A percentile compares a stretch with the other conserved stretches of the same genome.
These are phyloP conservation scores for Pholiota adiposa DNA, from an alignment of 1,284 basidiomycete species.

Conservation along the genomic window DNA sequence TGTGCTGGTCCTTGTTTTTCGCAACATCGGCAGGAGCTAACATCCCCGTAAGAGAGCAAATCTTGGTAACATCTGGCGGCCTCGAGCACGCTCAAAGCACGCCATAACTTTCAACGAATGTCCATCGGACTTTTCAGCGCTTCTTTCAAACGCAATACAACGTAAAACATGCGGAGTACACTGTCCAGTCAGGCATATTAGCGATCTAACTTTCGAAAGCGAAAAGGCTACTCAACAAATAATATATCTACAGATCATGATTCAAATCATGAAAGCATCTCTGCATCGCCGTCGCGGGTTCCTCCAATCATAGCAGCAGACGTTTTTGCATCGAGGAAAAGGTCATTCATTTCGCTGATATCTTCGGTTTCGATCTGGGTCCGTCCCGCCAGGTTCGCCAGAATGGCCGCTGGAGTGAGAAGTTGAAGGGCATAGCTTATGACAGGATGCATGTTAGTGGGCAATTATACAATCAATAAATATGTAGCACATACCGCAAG, in stretches of 20 bases:
- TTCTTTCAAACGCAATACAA: constrained; percentile 11
- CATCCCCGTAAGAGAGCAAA: neutral
- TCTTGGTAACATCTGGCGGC: neutral
- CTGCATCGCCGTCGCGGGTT: constrained; percentile 4
- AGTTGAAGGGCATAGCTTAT: constrained; percentile 90
- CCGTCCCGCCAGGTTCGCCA: constrained; percentile 79
- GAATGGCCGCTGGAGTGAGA: constrained; percentile 90
- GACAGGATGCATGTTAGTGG: constrained; percentile 6
- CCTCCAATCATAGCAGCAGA: constrained; percentile 46
- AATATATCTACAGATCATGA: constrained; percentile 8
- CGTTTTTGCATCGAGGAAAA: constrained; percentile 94
- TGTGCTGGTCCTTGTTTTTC: neutral
- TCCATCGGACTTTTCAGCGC: constrained; percentile 1
- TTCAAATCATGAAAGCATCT: constrained; percentile 11
- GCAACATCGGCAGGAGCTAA: constrained; percentile 6
- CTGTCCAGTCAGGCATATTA: neutral
- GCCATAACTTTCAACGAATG: neutral
- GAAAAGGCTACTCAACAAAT: constrained; percentile 16
- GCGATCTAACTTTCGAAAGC: neutral
- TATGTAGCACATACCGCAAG: constrained; percentile 62
- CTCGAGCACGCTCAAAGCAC: neutral
- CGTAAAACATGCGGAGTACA: constrained; percentile 13
- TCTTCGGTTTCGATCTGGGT: constrained; percentile 86
- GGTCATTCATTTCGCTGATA: constrained; percentile 88
- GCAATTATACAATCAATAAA: constrained; percentile 1